Percentiles rank a stretch among this genome's conserved stretches.
These are phyloP conservation scores for Capsicum chinense DNA, from an alignment of 257 asterid species.

Conservation along the genomic window DNA sequence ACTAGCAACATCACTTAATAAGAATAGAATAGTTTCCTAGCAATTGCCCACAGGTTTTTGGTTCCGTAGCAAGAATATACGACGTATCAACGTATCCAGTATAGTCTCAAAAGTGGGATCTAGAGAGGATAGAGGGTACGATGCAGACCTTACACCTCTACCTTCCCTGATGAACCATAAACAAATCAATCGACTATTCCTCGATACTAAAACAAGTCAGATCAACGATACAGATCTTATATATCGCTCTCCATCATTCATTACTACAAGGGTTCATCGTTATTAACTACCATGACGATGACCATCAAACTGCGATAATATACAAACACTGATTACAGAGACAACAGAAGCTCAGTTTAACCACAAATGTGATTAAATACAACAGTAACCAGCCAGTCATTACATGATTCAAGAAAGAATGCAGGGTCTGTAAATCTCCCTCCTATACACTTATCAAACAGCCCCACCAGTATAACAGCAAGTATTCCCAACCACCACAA, in stretches of 20 bases:
- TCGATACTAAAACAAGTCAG: background rate
- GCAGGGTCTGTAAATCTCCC: slow-evolving; percentile 32
- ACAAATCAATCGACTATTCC: background rate
- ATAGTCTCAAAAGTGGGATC: too few species aligned
- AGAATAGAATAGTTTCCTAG: background rate
- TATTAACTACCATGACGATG: background rate
- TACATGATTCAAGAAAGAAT: slow-evolving; percentile 19
- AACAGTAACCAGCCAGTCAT: slow-evolving; percentile 26
- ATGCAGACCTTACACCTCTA: too few species aligned
- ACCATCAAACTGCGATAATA: background rate
- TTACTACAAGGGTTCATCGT: background rate
- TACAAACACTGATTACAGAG: background rate
- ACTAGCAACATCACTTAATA: background rate
- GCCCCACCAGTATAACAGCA: background rate
- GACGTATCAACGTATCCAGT: too few species aligned
- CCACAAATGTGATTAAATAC: slow-evolving; percentile 24
- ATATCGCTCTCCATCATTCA: background rate
- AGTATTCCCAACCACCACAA: slow-evolving; percentile 11
- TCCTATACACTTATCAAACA: slow-evolving; percentile 31
- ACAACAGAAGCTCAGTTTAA: background rate
- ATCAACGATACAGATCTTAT: background rate
- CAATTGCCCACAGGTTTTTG: background rate
- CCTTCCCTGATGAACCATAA: background rate
- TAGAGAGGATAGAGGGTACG: too few species aligned
- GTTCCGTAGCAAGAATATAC: background rate